Conservation (phyloP, 1,284 basidiomycete genomes). For the Phellinidium pouzarii region DNA sequence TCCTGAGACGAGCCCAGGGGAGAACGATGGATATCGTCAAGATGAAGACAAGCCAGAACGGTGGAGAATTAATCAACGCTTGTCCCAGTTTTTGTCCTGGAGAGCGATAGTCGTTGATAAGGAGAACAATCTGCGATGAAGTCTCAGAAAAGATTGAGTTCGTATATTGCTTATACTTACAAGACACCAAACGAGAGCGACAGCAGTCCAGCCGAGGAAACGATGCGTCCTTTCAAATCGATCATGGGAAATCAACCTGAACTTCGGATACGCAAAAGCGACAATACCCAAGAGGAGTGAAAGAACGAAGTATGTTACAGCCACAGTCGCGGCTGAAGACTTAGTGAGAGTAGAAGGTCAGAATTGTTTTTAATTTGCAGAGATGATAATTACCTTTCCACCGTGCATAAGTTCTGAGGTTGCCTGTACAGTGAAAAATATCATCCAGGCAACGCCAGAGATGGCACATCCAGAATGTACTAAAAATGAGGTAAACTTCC, state of each 20-base stretch:
- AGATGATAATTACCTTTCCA: slow-evolving; percentile 30
- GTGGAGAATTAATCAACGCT: slow-evolving; percentile 38
- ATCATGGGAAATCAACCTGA: slow-evolving; percentile 43
- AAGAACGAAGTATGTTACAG: slow-evolving; percentile 46
- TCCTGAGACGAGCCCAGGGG: slow-evolving; percentile 48
- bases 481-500: slow-evolving; percentile 19
- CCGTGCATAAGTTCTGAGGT: slow-evolving; percentile 41
- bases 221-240: slow-evolving; percentile 50
- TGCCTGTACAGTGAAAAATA: slow-evolving; percentile 45
- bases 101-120: slow-evolving; percentile 47
- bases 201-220: slow-evolving; percentile 49
- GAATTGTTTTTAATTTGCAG: background rate
- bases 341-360: slow-evolving; percentile 22
- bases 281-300: slow-evolving; percentile 42
- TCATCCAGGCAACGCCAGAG: slow-evolving; percentile 48
- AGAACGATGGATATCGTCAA: slow-evolving; percentile 47
- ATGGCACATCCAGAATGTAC: slow-evolving; percentile 52
- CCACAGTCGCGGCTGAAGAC: slow-evolving; percentile 44
- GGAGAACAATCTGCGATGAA: slow-evolving; percentile 35
- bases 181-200: slow-evolving; percentile 47
- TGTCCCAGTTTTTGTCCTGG: slow-evolving; percentile 34
- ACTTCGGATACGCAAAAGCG: slow-evolving; percentile 43
- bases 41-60: slow-evolving; percentile 49
- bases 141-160: slow-evolving; percentile 29
- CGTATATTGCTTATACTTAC: slow-evolving; percentile 45